Percentiles rank a stretch among this genome's conserved stretches.
Evolutionary conservation across 2,329 filamentous ascomycete genomes (phyloP).

Genomic region (Rhytidhysteron rufulum): DNA sequence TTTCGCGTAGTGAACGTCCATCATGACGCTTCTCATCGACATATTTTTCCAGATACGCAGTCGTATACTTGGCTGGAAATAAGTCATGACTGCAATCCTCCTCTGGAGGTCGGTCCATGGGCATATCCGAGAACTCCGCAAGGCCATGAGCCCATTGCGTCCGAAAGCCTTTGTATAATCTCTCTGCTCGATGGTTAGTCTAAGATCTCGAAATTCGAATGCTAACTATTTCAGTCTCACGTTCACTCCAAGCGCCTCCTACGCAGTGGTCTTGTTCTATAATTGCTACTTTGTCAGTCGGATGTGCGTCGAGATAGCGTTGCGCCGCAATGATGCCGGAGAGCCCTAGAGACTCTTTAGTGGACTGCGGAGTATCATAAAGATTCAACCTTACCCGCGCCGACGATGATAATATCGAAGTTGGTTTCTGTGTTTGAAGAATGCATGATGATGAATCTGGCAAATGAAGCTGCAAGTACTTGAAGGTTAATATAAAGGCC

Average conservation of each 20-base stretch:
- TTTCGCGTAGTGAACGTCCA: constrained; percentile 10
- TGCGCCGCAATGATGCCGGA: constrained; percentile 14
- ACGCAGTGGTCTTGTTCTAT: constrained; percentile 11
- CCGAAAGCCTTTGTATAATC: constrained; percentile 23
- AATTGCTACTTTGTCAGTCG: constrained; percentile 10
- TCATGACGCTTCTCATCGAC: constrained; percentile 17
- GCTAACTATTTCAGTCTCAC: neutral
- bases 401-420: constrained; percentile 8
- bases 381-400: constrained; percentile 4
- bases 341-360: neutral
- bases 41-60: constrained; percentile 23
- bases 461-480: too few relatives aligned
- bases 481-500: too few relatives aligned
- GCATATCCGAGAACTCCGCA: constrained; percentile 20
- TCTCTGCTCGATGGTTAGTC: neutral
- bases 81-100: constrained; percentile 14
- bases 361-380: neutral
- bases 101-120: constrained; percentile 8
- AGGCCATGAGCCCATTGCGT: constrained; percentile 18
- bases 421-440: too few relatives aligned
- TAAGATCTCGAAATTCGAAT: too few relatives aligned
- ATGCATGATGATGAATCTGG: too few relatives aligned
- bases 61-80: constrained; percentile 18
- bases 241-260: constrained; percentile 13
- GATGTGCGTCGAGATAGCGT: constrained; percentile 18